Conservation (phyloP, 2,329 filamentous ascomycete genomes). For the Fusarium anguioides region DNA sequence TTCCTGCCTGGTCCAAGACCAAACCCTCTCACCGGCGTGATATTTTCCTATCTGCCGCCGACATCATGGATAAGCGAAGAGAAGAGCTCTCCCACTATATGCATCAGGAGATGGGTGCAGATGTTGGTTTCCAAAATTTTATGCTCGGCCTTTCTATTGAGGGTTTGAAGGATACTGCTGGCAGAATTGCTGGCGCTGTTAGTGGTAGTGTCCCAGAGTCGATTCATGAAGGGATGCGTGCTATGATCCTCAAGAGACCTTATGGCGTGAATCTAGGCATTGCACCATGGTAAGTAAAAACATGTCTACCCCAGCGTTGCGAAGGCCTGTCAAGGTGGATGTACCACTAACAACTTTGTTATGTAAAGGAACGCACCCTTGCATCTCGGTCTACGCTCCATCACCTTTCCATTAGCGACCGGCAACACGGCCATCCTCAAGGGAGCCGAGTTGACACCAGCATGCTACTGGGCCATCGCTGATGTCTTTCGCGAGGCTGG, state of each 20-base stretch:
- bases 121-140: constrained; percentile 37
- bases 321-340: no score
- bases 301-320: not conserved
- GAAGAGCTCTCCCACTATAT: constrained; percentile 7
- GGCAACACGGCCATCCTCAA: not conserved
- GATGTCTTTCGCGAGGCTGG: not conserved
- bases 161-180: constrained; percentile 51
- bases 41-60: constrained; percentile 18
- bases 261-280: constrained; percentile 29
- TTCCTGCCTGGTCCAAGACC: constrained; percentile 12
- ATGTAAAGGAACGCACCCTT: not conserved
- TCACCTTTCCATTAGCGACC: not conserved
- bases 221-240: constrained; percentile 28
- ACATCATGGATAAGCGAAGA: constrained; percentile 7
- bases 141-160: constrained; percentile 47
- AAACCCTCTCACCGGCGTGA: constrained; percentile 15
- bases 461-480: not conserved
- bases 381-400: not conserved
- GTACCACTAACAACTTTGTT: no score
- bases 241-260: constrained; percentile 23
- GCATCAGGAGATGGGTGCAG: constrained; percentile 21
- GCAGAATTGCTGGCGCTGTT: constrained; percentile 45
- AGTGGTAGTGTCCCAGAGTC: constrained; percentile 46
- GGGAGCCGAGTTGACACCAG: not conserved
- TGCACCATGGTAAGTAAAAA: not conserved